phyloP scores from a whole-genome alignment of 176 grass and related monocot species.

The Carex cristatella region DNA sequence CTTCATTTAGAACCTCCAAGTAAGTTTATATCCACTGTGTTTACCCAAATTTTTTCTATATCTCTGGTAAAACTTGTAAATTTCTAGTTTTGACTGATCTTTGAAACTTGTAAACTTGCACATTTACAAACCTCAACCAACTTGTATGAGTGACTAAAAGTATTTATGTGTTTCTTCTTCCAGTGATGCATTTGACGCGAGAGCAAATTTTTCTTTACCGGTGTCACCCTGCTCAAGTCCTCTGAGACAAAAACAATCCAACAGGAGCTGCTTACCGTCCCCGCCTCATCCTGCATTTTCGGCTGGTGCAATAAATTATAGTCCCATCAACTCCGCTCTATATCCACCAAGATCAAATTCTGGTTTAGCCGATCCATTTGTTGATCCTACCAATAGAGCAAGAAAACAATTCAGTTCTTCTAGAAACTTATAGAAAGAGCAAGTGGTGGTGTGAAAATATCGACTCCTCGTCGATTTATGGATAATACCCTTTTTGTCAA shows the following conservation, averaged over 20 bases:
- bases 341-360: constrained; percentile 45
- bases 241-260: constrained; percentile 50
- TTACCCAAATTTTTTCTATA: not conserved
- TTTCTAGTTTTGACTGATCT: not conserved
- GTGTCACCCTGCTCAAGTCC: constrained; percentile 90
- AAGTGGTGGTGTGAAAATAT: not conserved
- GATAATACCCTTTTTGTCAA: not conserved
- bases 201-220: constrained; percentile 73
- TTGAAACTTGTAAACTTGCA: not conserved
- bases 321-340: constrained; percentile 59
- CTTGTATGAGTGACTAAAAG: not conserved
- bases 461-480: not conserved
- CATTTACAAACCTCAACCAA: not conserved
- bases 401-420: constrained; percentile 46
- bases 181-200: constrained; percentile 42
- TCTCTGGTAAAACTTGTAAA: not conserved
- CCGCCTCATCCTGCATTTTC: constrained; percentile 85
- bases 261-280: constrained; percentile 81
- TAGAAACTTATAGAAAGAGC: constrained; percentile 51
- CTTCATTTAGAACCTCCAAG: constrained; percentile 35
- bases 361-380: constrained; percentile 40
- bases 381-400: constrained; percentile 36
- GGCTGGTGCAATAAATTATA: constrained; percentile 74
- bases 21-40: constrained; percentile 28
- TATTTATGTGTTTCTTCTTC: not conserved